Percentiles rank a stretch among this genome's conserved stretches.
phyloP scores from a whole-genome alignment of 202 grass and related monocot species.

The Schoenoplectus triqueter region DNA sequence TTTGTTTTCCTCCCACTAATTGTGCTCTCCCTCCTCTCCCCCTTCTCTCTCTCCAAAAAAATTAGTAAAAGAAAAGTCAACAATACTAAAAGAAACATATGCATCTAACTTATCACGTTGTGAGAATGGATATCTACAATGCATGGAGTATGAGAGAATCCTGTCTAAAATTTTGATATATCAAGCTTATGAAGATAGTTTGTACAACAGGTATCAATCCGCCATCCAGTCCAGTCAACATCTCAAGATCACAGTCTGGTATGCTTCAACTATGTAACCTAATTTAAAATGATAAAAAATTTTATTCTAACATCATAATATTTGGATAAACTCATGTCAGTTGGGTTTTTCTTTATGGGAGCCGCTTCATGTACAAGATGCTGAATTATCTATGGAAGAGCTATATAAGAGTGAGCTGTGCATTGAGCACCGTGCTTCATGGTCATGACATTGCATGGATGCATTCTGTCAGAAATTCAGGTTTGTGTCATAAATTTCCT shows the following conservation, averaged over 20 bases:
- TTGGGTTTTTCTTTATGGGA: constrained; percentile 94
- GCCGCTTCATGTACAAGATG: constrained; percentile 90
- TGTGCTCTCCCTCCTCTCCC: neutral
- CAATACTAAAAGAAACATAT: constrained; percentile 9
- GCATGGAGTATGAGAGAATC: constrained; percentile 90
- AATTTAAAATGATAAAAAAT: constrained; percentile 11
- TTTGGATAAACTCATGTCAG: constrained; percentile 44
- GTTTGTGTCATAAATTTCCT: constrained; percentile 43
- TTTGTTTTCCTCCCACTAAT: too few relatives aligned
- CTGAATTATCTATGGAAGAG: constrained; percentile 83
- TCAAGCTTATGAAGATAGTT: constrained; percentile 91
- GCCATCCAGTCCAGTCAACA: constrained; percentile 65
- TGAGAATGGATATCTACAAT: constrained; percentile 85
- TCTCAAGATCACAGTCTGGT: constrained; percentile 88
- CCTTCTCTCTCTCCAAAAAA: neutral
- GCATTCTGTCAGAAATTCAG: constrained; percentile 99
- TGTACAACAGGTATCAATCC: constrained; percentile 86
- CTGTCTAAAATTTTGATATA: constrained; percentile 95
- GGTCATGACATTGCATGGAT: constrained; percentile 97
- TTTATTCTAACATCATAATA: neutral
- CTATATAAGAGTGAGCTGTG: constrained; percentile 81
- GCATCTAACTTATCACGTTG: constrained; percentile 51
- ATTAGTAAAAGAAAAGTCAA: neutral
- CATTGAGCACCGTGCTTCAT: constrained; percentile 86
- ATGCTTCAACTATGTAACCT: constrained; percentile 33